Conservation (phyloP, 345 rosid species). For the Abelmoschus esculentus region DNA sequence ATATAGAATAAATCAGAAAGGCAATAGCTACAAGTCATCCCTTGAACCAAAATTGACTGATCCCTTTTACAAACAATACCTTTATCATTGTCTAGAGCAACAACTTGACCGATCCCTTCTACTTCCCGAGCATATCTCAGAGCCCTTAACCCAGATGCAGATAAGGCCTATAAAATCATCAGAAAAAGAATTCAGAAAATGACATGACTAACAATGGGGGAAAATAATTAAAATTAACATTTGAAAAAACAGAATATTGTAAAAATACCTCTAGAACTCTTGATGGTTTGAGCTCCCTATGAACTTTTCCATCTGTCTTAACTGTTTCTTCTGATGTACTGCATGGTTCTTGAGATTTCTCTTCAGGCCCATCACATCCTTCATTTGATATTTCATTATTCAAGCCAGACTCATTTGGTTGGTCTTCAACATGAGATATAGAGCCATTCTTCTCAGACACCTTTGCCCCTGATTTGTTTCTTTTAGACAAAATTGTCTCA, state of each 20-base stretch:
- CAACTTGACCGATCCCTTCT: constrained; percentile 86
- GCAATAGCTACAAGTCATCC: background rate
- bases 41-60: background rate
- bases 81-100: constrained; percentile 91
- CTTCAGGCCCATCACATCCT: constrained; percentile 32
- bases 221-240: background rate
- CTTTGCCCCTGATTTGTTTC: constrained; percentile 35
- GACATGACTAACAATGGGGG: background rate
- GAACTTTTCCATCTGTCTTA: constrained; percentile 40
- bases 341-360: constrained; percentile 32
- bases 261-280: constrained; percentile 79
- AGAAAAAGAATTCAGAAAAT: constrained; percentile 8
- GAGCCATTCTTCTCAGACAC: constrained; percentile 29
- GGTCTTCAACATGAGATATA: constrained; percentile 30
- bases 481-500: constrained; percentile 45
- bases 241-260: constrained; percentile 9
- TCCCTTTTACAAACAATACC: constrained; percentile 30
- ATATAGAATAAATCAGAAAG: background rate
- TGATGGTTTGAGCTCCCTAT: constrained; percentile 63
- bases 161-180: constrained; percentile 58
- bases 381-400: constrained; percentile 34
- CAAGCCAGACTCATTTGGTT: constrained; percentile 20
- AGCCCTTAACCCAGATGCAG: constrained; percentile 95
- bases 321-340: constrained; percentile 34
- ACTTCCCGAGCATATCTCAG: constrained; percentile 91